Base-by-base conservation (phyloP, 495 filamentous ascomycete genomes). In the Margaritispora aquatica region DNA sequence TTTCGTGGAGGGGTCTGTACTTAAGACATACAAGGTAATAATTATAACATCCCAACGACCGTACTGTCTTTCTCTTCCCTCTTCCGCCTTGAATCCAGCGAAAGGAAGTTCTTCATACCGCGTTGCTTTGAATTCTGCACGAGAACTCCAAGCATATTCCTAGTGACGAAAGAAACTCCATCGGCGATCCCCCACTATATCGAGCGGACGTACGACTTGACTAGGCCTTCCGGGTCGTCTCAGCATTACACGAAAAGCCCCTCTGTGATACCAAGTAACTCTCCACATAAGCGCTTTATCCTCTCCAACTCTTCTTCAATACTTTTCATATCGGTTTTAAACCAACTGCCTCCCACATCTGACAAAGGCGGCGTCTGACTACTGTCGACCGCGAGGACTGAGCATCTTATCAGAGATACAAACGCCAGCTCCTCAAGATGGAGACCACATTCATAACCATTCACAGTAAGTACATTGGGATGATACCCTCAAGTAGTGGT, bases 381-480 rank as follows among this genome's bases (percentile, higher is more conserved):
- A 19, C 24, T 41, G 21, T 54, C 58, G 49, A 13, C 38, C 26
- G 11, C 23, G 24, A 57, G 48, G 54, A 62, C 64, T 67, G 64
- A 61, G 61, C 55, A 67, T 64, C 65, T 64, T 67, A 55, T 64
- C 62, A 62, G 58, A 63, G 64, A 63, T 64, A 61, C 58, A 63
- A 64, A 66, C 48, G 59, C 62, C 55, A 63, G 56, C 50, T 59
- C 55, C 50, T 66, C 71, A 73, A 64, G 68, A 94, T 94, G 90
- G 90, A 94, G 74, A 89, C 88, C 63, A 96, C 90, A 46, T 95
- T 95, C 75, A 95, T 96, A 75, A 90, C 90, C 61, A 95, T 95
- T 63, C 90, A 95, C 73, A 90, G 91, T 85, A 72, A 75, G 86
- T 81, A 20, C 11, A 19, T 3, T n/a, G 3, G 29, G 51, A 38